These are phyloP conservation scores for Eimeria mitis DNA, from an alignment of 169 alveolate genomes.

Conservation along the genomic window DNA sequence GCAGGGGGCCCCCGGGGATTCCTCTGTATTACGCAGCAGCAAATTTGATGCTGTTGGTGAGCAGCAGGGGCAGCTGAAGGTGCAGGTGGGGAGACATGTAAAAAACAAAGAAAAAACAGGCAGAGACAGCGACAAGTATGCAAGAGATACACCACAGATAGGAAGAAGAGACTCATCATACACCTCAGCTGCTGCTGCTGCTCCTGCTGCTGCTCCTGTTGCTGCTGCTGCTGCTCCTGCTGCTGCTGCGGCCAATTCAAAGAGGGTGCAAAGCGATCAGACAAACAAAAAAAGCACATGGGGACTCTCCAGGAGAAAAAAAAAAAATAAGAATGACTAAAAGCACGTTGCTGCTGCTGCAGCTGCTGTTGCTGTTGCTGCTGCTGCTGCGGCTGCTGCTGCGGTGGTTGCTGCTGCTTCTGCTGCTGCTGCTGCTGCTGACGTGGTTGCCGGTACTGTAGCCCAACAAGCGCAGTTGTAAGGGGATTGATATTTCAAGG, in stretches of 20 bases:
- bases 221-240: not conserved
- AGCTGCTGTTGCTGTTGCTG: slow-evolving; percentile 16
- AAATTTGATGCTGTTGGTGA: slow-evolving; percentile 10
- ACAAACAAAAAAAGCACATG: not conserved
- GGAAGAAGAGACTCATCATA: not conserved
- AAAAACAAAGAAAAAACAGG: not conserved
- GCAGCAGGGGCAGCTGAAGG: slow-evolving; percentile 22
- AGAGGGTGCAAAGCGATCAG: not conserved
- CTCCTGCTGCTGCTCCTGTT: not conserved
- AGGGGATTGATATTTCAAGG: too few species aligned
- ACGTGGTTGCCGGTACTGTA: not conserved
- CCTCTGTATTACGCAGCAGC: not conserved
- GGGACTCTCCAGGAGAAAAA: not conserved
- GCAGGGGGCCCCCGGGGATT: not conserved
- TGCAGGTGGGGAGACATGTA: not conserved
- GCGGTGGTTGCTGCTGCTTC: not conserved
- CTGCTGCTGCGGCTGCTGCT: not conserved
- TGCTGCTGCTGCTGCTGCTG: not conserved
- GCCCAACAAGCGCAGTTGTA: not conserved
- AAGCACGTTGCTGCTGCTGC: not conserved
- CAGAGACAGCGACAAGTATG: not conserved
- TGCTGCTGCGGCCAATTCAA: not conserved
- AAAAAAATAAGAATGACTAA: not conserved
- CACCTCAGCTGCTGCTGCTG: not conserved
- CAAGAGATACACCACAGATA: not conserved